Evolutionary conservation across 2,329 filamentous ascomycete species (phyloP).

Genomic region (Aspergillus sergii): DNA sequence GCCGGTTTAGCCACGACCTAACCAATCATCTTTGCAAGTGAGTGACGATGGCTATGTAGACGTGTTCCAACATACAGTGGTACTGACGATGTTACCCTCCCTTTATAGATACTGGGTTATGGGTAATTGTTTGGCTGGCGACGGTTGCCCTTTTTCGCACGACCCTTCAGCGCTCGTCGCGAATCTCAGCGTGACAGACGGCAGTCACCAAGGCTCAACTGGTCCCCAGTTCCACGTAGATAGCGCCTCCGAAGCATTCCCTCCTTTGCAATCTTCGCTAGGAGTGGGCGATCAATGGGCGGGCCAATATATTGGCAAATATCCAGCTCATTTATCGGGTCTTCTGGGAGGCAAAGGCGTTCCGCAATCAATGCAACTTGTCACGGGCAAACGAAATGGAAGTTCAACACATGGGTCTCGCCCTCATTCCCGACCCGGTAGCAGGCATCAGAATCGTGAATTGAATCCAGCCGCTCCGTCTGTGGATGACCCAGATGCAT

Average conservation of each 20-base stretch:
- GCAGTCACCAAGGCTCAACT: constrained; percentile 52
- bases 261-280: constrained; percentile 66
- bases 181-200: constrained; percentile 72
- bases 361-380: constrained; percentile 32
- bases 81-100: constrained; percentile 12
- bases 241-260: constrained; percentile 78
- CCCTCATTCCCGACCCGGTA: constrained; percentile 79
- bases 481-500: constrained; percentile 93
- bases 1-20: constrained; percentile 93
- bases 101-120: constrained; percentile 83
- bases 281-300: constrained; percentile 63
- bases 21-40: constrained; percentile 98
- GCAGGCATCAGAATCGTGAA: constrained; percentile 72
- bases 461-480: constrained; percentile 69
- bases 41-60: constrained; percentile 45
- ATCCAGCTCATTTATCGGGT: constrained; percentile 47
- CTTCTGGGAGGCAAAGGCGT: constrained; percentile 50
- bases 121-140: constrained; percentile 90
- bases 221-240: constrained; percentile 73
- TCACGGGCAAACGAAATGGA: constrained; percentile 44
- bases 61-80: background rate
- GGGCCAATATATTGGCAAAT: constrained; percentile 49
- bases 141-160: constrained; percentile 95
- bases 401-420: constrained; percentile 60
- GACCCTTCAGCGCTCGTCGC: constrained; percentile 86